Evolutionary conservation across 2,329 filamentous ascomycete genomes (phyloP), one percentile per base, ranked within the genome.

Genomic region (Fonsecaea erecta): DNA sequence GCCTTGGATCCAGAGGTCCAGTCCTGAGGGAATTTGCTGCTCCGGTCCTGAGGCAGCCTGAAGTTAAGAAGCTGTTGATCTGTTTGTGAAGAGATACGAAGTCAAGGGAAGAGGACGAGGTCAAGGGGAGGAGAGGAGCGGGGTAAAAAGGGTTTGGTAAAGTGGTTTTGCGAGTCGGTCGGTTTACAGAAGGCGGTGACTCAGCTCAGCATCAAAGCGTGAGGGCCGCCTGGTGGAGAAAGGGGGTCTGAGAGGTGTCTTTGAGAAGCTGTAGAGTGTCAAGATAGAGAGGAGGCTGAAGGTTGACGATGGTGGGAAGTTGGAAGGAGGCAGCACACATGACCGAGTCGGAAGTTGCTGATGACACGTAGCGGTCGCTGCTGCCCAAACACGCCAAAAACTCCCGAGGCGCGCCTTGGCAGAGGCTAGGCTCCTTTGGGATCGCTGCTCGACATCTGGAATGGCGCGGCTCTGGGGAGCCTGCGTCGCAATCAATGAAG

Each of bases 121-220:
- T 24, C 18, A 60, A 30, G 43, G 21, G 48, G 30, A 59, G 54
- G 52, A 60, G 59, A 65, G 51, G 55, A 65, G 67, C 62, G 62
- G 67, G 67, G 57, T 62, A 68, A 64, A 57, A 54, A 60, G 64
- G 66, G 30, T 55, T 60, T 62, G 37, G 55, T 52, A 67, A 48
- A 24, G 52, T 46, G n/a, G 52, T 52, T 28, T 46, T 57, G 59
- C 43, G 51, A 60, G 53, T 57, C 34, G 30, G 26, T 26, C 59
- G 48, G 48, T 55, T 40, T 59, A 60, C 56, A 65, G 63, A 69
- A 51, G 53, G 62, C 58, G 56, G 52, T 3, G 48, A 30, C 60
- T 70, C 70, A 71, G 69, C 69, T 70, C 65, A 68, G 66, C 69
- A 71, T 72, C 28, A 72, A 70, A 72, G 67, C 67, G 55, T 53